Base-by-base conservation (phyloP, 176 grass and related monocot genomes). In the Musa troglodytarum region DNA sequence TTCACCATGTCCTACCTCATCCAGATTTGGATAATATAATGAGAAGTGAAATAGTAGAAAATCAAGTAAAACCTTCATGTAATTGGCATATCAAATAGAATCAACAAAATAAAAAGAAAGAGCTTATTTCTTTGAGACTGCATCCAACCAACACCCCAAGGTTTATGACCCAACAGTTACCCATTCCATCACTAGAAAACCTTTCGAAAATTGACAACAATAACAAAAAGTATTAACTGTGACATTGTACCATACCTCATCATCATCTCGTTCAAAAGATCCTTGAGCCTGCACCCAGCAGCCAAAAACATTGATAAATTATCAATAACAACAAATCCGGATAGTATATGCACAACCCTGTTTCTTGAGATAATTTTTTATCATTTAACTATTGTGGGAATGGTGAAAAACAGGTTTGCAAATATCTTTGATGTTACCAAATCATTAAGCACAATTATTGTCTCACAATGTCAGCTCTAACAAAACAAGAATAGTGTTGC, bases 231-330 rank as follows among this genome's bases (percentile, higher is more conserved):
- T 61, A 50, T 65, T 20, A n/a, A 50, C 16, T 51, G 16, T 50
- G 43, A 21, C 15, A 51, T 19, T 21, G 24, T 22, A 74, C 11
- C 72, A 82, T 88, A 98, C 94, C 86, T 98, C 90, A 70, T 98
- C 34, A 43, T 43, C 86, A 75, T 93, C 94, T 65, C 82, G 77
- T 87, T 98, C 90, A 28, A 77, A 82, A 73, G 90, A 84, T 76
- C 78, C 79, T 86, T 93, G 88, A 80, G 86, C 86, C 90, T 98
- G 90, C 79, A 92, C 63, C 75, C 74, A 87, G 51, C 75, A 82
- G 71, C 70, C 65, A 82, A 61, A 69, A 1, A n/a, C 19, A 65
- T 65, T 65, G 24, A 50, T 50, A 16, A 50, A 49, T 51, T 68
- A 24, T 34, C 25, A 68, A 71, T 52, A 43, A 43, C 34, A 43